Evolutionary conservation across 108 stramenopile genomes (phyloP), one percentile per base, ranked within the genome.

Genomic region (Discostella pseudostelligera): DNA sequence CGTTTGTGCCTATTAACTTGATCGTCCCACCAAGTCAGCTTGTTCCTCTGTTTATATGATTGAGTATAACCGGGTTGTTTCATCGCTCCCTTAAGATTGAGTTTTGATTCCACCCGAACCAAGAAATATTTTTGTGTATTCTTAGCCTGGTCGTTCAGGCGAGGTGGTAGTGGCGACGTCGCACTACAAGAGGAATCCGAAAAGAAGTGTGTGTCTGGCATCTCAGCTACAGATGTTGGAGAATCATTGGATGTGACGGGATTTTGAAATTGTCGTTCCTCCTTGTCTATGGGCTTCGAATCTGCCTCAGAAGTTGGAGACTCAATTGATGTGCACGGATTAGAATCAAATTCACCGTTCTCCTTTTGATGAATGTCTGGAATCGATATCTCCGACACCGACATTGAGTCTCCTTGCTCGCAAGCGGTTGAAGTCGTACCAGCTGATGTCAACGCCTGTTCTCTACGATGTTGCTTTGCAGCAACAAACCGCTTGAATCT

Each of bases 11-110:
- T 16, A 43, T 75, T 75, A 7, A 8, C 32, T 20, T 51, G 39
- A 55, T 68, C 74, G 57, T 75, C 74, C 74, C 74, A 75, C 74
- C 74, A 75, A 13, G 67, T 75, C 49, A 72, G 63, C 17, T 40
- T 62, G 16, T 75, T 75, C 56, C 50, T 68, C 57, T 51, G 53
- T 28, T n/a, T 57, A n/a, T 37, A 47, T 25, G 55, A 20, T 29
- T 46, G 37, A 12, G 22, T 1, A 24, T 16, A 3, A 3, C 49
- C 8, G 44, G 44, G 11, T 12, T 25, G 50, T 29, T 60, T 29
- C 35, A 75, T 66, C 14, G 39, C 62, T 42, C 74, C 43, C 17
- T 68, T 75, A 16, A 28, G 46, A 35, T 54, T n/a, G 26, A 25
- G 14, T 9, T 36, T 45, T 12, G 12, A 50, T 50, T 53, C 56